Conservation (phyloP, 2,329 filamentous ascomycete genomes). For the Fusarium sp. region DNA sequence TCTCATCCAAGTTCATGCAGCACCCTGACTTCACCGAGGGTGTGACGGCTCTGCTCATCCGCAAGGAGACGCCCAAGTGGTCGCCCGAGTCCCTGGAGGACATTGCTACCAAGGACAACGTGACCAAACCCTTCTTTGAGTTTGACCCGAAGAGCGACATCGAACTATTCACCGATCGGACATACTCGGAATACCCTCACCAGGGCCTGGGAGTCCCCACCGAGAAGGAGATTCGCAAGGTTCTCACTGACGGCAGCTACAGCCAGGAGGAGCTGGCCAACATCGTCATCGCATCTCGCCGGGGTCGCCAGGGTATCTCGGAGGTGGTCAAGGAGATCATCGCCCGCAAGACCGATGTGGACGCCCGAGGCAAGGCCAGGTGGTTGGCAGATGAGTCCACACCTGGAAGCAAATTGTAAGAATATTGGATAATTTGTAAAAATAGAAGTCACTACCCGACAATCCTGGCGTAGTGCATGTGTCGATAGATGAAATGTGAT, state of each 20-base stretch:
- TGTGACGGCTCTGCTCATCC: conserved; percentile 83
- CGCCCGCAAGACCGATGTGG: conserved; percentile 67
- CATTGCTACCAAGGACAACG: conserved; percentile 64
- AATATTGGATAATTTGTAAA: conserved; percentile 37
- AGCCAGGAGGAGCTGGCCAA: conserved; percentile 70
- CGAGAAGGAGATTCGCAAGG: conserved; percentile 69
- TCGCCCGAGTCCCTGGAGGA: conserved; percentile 78
- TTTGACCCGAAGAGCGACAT: conserved; percentile 61
- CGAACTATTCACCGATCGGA: conserved; percentile 68
- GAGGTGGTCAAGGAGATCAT: conserved; percentile 78
- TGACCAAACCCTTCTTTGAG: conserved; percentile 77
- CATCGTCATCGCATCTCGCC: conserved; percentile 69
- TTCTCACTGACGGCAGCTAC: conserved; percentile 55
- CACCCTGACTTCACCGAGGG: conserved; percentile 93
- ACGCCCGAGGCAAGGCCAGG: conserved; percentile 55
- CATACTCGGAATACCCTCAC: conserved; percentile 82
- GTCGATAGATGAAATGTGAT: conserved; percentile 42
- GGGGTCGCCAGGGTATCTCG: conserved; percentile 75
- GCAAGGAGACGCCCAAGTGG: conserved; percentile 80
- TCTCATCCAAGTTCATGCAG: conserved; percentile 89
- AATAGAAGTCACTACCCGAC: conserved; percentile 41
- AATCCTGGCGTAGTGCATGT: conserved; percentile 36
- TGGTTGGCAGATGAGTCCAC: conserved; percentile 50
- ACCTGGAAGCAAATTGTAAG: conserved; percentile 50
- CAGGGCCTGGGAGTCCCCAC: conserved; percentile 76